Conservation (phyloP, 768 basidiomycete genomes). For the Suillus americanus region DNA sequence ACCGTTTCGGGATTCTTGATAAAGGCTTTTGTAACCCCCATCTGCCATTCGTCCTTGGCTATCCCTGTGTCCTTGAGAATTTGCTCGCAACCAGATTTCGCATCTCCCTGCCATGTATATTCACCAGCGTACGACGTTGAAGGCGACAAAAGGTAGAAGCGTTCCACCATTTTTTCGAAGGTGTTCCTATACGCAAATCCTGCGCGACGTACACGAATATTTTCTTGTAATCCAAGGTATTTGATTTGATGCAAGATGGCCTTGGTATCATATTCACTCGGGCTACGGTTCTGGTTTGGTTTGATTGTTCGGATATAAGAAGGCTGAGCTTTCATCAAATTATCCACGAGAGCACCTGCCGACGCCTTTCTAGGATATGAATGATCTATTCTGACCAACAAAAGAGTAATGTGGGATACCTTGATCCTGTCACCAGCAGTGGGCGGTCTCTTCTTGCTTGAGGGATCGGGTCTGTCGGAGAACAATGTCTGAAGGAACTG, state of each 20-base stretch:
- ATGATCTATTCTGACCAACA: not conserved
- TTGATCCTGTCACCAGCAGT: constrained; percentile 98
- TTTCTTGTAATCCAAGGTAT: constrained; percentile 97
- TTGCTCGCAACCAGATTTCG: constrained; percentile 87
- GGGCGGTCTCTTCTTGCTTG: constrained; percentile 96
- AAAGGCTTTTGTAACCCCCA: constrained; percentile 98
- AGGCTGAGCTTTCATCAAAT: constrained; percentile 95
- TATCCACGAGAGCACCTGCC: constrained; percentile 95
- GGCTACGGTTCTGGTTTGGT: constrained; percentile 94
- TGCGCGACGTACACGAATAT: constrained; percentile 94
- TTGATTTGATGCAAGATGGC: constrained; percentile 99
- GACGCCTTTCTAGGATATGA: constrained; percentile 53
- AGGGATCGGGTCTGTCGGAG: constrained; percentile 92
- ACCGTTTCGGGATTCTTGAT: constrained; percentile 99
- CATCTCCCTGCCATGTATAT: constrained; percentile 92
- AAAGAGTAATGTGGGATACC: constrained; percentile 38
- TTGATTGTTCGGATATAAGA: constrained; percentile 99
- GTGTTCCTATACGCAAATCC: constrained; percentile 99
- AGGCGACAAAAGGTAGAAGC: constrained; percentile 94
- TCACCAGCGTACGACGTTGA: constrained; percentile 98
- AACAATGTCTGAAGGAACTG: constrained; percentile 87
- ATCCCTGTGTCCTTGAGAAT: constrained; percentile 97
- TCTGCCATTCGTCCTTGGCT: constrained; percentile 97
- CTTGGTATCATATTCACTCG: constrained; percentile 90
- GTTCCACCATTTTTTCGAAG: constrained; percentile 98